Conservation (phyloP, 129 eudicot genomes). For the Lonicera japonica region DNA sequence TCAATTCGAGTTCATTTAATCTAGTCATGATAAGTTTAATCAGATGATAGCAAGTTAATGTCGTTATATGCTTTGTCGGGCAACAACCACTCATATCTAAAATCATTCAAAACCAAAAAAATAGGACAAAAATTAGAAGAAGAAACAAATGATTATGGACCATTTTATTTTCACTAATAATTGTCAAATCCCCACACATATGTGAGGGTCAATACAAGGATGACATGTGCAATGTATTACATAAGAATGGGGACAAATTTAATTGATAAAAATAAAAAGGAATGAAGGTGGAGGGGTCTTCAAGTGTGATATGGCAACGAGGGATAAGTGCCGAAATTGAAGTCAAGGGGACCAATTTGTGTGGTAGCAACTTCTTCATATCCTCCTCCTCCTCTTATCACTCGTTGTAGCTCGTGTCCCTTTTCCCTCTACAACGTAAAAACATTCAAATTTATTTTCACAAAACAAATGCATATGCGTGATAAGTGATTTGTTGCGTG, state of each 20-base stretch:
- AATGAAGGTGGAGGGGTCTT: constrained; percentile 2
- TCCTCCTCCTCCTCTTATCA: constrained; percentile 31
- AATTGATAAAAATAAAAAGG: constrained; percentile 3
- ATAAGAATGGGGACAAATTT: constrained; percentile 1
- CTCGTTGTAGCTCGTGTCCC: constrained; percentile 48
- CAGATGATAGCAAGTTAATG: neutral
- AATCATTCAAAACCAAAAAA: too few relatives aligned
- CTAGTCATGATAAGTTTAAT: neutral
- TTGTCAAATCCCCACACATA: constrained; percentile 7
- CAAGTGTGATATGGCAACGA: constrained; percentile 49
- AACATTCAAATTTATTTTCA: neutral
- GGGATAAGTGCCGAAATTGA: constrained; percentile 56
- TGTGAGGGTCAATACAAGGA: constrained; percentile 10
- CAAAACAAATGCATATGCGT: neutral
- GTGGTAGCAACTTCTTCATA: constrained; percentile 23
- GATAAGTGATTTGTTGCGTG: neutral
- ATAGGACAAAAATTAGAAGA: neutral
- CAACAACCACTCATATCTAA: neutral
- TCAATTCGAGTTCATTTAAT: too few relatives aligned
- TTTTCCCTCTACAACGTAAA: constrained; percentile 50
- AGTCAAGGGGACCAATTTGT: constrained; percentile 53
- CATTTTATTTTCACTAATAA: neutral
- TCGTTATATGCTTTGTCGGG: neutral
- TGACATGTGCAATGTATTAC: constrained; percentile 12
- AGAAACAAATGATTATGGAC: neutral